These are phyloP conservation scores for Amphirosellinia nigrospora DNA, from an alignment of 495 filamentous ascomycete species.

Conservation along the genomic window DNA sequence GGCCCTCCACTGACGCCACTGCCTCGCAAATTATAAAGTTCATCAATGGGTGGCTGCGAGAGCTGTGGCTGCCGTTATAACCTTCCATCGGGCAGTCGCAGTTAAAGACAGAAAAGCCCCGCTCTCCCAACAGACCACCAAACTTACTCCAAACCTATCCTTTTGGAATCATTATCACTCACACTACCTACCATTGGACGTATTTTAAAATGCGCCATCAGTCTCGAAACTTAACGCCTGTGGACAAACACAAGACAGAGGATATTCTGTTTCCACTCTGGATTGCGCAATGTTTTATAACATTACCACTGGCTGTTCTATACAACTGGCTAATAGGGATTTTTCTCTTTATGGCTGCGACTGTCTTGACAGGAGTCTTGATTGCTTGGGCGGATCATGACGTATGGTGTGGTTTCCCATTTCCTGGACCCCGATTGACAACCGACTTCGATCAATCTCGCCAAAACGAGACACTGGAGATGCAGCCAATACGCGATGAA, in stretches of 20 bases:
- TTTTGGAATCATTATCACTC: constrained; percentile 2
- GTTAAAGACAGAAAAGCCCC: background rate
- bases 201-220: constrained; percentile 1
- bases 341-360: background rate
- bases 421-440: constrained; percentile 2
- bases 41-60: background rate
- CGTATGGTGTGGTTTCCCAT: background rate
- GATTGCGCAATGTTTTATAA: background rate
- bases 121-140: constrained; percentile 1
- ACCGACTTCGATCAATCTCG: constrained; percentile 3
- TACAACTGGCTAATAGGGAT: background rate
- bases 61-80: constrained; percentile 4
- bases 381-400: background rate
- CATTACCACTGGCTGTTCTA: background rate
- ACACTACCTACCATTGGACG: background rate
- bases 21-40: background rate
- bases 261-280: background rate
- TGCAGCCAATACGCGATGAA: background rate
- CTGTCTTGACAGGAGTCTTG: background rate
- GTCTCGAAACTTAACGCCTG: background rate
- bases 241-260: background rate
- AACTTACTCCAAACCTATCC: constrained; percentile 3
- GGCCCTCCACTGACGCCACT: background rate
- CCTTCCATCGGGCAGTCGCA: constrained; percentile 1
- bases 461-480: constrained; percentile 5